phyloP scores from a whole-genome alignment of 2,329 filamentous ascomycete species.

The Pestalotiopsis sp. region DNA sequence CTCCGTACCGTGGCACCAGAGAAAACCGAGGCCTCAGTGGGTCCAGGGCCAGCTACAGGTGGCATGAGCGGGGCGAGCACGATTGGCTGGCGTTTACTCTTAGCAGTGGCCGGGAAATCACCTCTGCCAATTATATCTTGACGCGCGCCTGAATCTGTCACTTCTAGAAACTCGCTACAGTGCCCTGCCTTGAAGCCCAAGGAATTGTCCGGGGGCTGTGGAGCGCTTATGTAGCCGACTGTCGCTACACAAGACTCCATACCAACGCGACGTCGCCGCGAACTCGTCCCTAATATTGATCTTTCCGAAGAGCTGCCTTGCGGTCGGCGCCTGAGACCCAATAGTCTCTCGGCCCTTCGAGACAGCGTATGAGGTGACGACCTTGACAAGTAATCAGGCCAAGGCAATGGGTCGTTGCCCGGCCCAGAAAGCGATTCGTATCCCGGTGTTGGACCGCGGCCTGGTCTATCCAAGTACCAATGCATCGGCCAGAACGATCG shows the following conservation, averaged over 20 bases:
- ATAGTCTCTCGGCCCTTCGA: neutral
- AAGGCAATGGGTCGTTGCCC: neutral
- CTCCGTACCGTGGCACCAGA: neutral
- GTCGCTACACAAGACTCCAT: neutral
- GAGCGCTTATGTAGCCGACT: neutral
- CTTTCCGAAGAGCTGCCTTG: neutral
- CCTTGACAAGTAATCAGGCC: neutral
- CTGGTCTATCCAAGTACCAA: neutral
- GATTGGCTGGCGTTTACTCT: constrained; percentile 3
- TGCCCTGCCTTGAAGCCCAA: neutral
- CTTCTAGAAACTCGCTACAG: neutral
- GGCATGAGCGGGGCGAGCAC: neutral
- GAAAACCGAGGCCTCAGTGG: neutral
- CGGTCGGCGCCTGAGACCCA: neutral
- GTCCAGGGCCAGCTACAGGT: constrained; percentile 2
- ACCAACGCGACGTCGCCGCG: neutral
- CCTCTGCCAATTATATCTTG: constrained; percentile 10
- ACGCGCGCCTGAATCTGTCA: constrained; percentile 4
- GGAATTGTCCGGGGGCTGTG: neutral
- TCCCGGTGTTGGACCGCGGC: neutral
- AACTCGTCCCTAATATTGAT: neutral
- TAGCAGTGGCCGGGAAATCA: neutral
- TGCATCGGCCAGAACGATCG: neutral
- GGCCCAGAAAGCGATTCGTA: neutral
- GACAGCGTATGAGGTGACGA: neutral